These are phyloP conservation scores for Dothideomycetes sp. DNA, from an alignment of 2,329 filamentous ascomycete species.

Conservation along the genomic window DNA sequence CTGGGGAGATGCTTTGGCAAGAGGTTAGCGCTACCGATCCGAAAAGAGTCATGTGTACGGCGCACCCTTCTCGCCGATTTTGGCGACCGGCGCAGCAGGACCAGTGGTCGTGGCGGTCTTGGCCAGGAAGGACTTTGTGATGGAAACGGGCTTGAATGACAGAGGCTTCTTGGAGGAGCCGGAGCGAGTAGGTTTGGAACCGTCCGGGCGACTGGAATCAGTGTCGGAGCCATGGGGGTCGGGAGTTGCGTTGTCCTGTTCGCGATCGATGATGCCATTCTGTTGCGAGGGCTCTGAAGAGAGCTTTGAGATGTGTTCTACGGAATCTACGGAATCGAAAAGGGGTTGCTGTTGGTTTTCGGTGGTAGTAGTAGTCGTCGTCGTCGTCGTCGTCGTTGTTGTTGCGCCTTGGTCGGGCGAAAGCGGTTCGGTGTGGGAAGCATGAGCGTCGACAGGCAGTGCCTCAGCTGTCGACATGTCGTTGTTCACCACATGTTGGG, in stretches of 20 bases:
- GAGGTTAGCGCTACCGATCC: background rate
- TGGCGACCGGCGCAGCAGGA: constrained; percentile 34
- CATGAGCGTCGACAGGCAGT: constrained; percentile 55
- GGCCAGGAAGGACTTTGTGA: constrained; percentile 77
- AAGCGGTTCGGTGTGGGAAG: constrained; percentile 43
- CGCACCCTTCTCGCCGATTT: constrained; percentile 47
- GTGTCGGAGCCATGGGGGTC: constrained; percentile 55
- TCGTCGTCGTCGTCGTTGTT: constrained; percentile 32
- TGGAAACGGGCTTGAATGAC: constrained; percentile 76
- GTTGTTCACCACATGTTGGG: constrained; percentile 64
- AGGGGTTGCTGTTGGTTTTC: constrained; percentile 15
- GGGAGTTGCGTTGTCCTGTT: constrained; percentile 11
- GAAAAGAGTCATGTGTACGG: constrained; percentile 18
- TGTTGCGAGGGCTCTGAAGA: constrained; percentile 15
- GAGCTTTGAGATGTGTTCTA: constrained; percentile 12
- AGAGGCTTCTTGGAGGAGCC: constrained; percentile 61
- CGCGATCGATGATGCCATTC: constrained; percentile 2
- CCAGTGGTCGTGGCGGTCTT: constrained; percentile 49
- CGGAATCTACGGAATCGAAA: background rate
- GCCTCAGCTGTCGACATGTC: constrained; percentile 57
- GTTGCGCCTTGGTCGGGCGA: constrained; percentile 42
- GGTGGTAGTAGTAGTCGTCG: constrained; percentile 21
- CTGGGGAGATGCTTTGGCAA: constrained; percentile 37
- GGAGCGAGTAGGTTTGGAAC: constrained; percentile 48
- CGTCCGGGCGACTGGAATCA: constrained; percentile 54